phyloP scores from a whole-genome alignment of 805 yeast genomes.

The Saturnispora dispora region DNA sequence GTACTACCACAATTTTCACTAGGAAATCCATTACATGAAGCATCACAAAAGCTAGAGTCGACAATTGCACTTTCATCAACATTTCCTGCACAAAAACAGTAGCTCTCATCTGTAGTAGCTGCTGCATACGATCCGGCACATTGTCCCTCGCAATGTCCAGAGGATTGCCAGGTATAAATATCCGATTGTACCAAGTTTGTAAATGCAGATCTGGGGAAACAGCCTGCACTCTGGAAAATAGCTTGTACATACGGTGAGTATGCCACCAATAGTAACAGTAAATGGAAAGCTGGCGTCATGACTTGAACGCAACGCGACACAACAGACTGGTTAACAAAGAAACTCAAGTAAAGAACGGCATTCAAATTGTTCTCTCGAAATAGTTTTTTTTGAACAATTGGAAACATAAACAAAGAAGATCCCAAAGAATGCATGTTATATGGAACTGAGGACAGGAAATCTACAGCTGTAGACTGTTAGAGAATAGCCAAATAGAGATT shows the following conservation, averaged over 20 bases:
- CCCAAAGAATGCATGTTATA: background rate
- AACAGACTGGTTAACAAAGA: background rate
- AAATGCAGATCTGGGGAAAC: constrained; percentile 23
- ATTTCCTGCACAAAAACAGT: constrained; percentile 60
- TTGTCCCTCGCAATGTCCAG: constrained; percentile 44
- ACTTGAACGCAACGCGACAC: background rate
- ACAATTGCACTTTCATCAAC: constrained; percentile 25
- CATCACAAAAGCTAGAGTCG: constrained; percentile 32
- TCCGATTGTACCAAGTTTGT: constrained; percentile 32
- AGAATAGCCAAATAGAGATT: background rate
- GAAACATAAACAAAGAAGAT: background rate
- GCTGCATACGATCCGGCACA: constrained; percentile 38
- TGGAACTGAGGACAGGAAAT: background rate
- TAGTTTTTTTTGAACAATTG: background rate
- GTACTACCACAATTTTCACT: constrained; percentile 54
- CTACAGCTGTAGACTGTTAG: background rate
- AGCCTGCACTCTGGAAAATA: constrained; percentile 19
- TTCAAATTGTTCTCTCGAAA: background rate
- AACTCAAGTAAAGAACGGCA: background rate
- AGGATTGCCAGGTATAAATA: constrained; percentile 49
- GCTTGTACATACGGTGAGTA: background rate
- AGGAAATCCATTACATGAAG: constrained; percentile 53
- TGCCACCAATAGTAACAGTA: constrained; percentile 2
- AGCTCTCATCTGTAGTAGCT: constrained; percentile 40
- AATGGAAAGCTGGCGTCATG: background rate